phyloP scores from a whole-genome alignment of 2,329 filamentous ascomycete species.

The Emergomyces pasteurianus region DNA sequence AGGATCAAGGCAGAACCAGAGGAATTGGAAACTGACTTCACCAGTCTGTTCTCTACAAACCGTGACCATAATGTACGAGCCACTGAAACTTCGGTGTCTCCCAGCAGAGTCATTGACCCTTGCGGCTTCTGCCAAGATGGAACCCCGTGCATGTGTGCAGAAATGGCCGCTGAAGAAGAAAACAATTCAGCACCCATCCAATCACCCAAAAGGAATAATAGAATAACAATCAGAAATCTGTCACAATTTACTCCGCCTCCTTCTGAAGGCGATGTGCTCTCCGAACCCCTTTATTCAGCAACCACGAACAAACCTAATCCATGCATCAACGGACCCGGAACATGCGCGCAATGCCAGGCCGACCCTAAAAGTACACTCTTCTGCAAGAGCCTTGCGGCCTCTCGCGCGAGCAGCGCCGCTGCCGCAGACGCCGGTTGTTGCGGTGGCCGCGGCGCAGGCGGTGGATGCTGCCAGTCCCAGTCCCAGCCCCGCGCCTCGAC shows the following conservation, averaged over 20 bases:
- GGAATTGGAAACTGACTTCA: conserved; percentile 62
- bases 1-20: conserved; percentile 35
- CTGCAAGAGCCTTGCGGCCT: conserved; percentile 68
- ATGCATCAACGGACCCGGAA: conserved; percentile 60
- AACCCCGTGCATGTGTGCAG: conserved; percentile 71
- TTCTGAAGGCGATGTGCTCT: conserved; percentile 46
- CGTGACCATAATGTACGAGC: conserved; percentile 19
- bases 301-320: conserved; percentile 22
- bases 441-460: conserved; percentile 46
- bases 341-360: conserved; percentile 63
- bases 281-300: conserved; percentile 32
- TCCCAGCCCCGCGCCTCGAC: conserved; percentile 17
- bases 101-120: conserved; percentile 46
- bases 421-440: conserved; percentile 41
- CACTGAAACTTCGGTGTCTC: conserved; percentile 20
- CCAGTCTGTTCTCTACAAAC: conserved; percentile 48
- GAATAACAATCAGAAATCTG: conserved; percentile 36
- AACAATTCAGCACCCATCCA: conserved; percentile 21
- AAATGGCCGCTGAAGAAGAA: conserved; percentile 40
- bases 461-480: conserved; percentile 49
- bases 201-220: conserved; percentile 29
- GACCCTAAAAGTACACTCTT: conserved; percentile 74
- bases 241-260: conserved; percentile 41
- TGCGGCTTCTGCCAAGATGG: conserved; percentile 78
- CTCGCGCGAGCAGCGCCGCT: conserved; percentile 24